These are phyloP conservation scores for Populus ilicifolia DNA, from an alignment of 345 rosid genomes.

Conservation along the genomic window DNA sequence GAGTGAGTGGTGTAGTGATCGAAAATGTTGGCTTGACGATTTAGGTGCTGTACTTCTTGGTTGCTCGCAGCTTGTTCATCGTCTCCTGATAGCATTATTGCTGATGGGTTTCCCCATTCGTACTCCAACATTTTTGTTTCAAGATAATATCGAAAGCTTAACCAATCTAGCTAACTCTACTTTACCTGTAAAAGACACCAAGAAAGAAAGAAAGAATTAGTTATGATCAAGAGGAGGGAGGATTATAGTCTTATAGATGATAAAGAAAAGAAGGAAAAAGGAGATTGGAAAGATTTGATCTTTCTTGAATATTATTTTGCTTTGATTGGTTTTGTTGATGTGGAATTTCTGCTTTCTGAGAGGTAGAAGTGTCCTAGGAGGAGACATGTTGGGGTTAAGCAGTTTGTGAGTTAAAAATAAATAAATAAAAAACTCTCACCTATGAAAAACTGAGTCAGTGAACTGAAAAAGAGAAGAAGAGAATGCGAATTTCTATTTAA, in stretches of 20 bases:
- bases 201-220: background rate
- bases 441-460: slow-evolving; percentile 11
- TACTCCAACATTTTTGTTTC: slow-evolving; percentile 67
- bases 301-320: background rate
- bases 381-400: slow-evolving; percentile 57
- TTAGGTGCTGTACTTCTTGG: slow-evolving; percentile 35
- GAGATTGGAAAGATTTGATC: background rate
- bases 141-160: background rate
- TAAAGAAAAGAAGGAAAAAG: background rate
- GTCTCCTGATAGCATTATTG: slow-evolving; percentile 43
- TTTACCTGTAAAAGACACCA: background rate
- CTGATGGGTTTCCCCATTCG: slow-evolving; percentile 75
- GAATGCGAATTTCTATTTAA: slow-evolving; percentile 18
- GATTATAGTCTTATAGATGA: background rate
- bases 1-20: slow-evolving; percentile 37
- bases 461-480: background rate
- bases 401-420: background rate
- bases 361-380: slow-evolving; percentile 26
- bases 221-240: background rate
- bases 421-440: slow-evolving; percentile 10
- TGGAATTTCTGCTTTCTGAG: background rate
- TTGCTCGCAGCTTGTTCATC: slow-evolving; percentile 30
- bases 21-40: slow-evolving; percentile 37
- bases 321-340: background rate
- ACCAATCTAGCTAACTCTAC: background rate